Conservation (phyloP, 2,329 filamentous ascomycete genomes). For the Trichothecium sympodiale region DNA sequence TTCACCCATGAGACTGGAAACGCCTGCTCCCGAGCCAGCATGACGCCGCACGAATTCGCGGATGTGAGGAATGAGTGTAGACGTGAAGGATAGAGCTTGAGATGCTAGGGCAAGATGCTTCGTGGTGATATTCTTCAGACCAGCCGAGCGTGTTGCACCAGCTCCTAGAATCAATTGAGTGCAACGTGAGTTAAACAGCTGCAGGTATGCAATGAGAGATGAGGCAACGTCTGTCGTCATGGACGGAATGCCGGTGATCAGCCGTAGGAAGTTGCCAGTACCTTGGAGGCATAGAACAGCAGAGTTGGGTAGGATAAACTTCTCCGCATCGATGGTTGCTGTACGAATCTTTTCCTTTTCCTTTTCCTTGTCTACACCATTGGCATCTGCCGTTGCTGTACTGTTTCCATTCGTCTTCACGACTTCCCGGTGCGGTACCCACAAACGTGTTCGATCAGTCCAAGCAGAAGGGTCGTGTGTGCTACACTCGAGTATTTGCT, state of each 20-base stretch:
- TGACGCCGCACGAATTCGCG: slow-evolving; percentile 85
- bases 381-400: slow-evolving; percentile 27
- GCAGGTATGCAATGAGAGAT: slow-evolving; percentile 73
- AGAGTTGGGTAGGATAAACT: slow-evolving; percentile 76
- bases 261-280: slow-evolving; percentile 70
- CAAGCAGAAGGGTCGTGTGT: slow-evolving; percentile 59
- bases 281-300: slow-evolving; percentile 72
- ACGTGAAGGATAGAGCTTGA: slow-evolving; percentile 79
- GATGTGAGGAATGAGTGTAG: slow-evolving; percentile 77
- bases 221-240: slow-evolving; percentile 76
- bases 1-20: slow-evolving; percentile 58
- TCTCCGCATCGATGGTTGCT: slow-evolving; percentile 73
- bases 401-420: slow-evolving; percentile 21
- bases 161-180: slow-evolving; percentile 95
- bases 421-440: slow-evolving; percentile 34
- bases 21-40: slow-evolving; percentile 37
- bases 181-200: slow-evolving; percentile 89
- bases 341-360: slow-evolving; percentile 57
- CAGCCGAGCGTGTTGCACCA: slow-evolving; percentile 78
- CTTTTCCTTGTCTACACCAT: slow-evolving; percentile 48
- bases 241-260: slow-evolving; percentile 76
- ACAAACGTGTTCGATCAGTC: slow-evolving; percentile 49
- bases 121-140: slow-evolving; percentile 91
- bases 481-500: slow-evolving; percentile 56
- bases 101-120: slow-evolving; percentile 88